These are phyloP conservation scores for Nissolia schottii DNA, from an alignment of 306 rosid species.

Conservation along the genomic window DNA sequence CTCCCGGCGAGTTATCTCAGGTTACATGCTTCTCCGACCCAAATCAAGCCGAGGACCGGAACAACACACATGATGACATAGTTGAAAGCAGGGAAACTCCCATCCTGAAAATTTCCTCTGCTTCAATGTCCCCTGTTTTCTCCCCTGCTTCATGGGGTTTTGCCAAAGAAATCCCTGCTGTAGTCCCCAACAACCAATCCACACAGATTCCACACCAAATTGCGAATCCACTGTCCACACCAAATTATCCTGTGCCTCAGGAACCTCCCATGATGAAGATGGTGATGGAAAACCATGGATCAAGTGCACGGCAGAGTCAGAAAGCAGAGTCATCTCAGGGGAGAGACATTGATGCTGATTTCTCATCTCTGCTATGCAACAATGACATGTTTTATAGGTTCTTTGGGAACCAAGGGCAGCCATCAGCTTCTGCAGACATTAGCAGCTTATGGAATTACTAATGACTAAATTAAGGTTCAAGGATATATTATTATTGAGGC, in stretches of 20 bases:
- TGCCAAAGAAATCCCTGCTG: neutral
- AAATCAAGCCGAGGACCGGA: conserved; percentile 32
- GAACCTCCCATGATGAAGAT: conserved; percentile 32
- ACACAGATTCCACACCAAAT: conserved; percentile 10
- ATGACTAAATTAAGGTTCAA: conserved; percentile 17
- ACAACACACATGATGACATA: conserved; percentile 25
- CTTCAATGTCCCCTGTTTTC: neutral
- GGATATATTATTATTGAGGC: neutral
- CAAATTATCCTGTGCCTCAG: conserved; percentile 25
- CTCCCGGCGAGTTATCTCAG: conserved; percentile 32
- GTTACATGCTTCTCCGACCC: conserved; percentile 67
- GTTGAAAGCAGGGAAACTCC: conserved; percentile 14
- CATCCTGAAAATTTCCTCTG: neutral
- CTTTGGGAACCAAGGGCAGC: conserved; percentile 31
- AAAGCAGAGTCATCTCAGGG: conserved; percentile 24
- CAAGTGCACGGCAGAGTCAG: conserved; percentile 1
- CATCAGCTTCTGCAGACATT: conserved; percentile 38
- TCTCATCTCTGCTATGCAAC: conserved; percentile 29
- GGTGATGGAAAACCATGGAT: conserved; percentile 35
- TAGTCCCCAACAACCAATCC: neutral
- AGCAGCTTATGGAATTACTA: conserved; percentile 53
- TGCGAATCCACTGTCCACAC: conserved; percentile 17
- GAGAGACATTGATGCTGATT: conserved; percentile 31
- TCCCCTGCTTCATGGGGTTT: conserved; percentile 5
- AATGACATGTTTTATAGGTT: conserved; percentile 26